Evolutionary conservation across 1,139 yeast species (phyloP).

Genomic region (Eremothecium gossypii): DNA sequence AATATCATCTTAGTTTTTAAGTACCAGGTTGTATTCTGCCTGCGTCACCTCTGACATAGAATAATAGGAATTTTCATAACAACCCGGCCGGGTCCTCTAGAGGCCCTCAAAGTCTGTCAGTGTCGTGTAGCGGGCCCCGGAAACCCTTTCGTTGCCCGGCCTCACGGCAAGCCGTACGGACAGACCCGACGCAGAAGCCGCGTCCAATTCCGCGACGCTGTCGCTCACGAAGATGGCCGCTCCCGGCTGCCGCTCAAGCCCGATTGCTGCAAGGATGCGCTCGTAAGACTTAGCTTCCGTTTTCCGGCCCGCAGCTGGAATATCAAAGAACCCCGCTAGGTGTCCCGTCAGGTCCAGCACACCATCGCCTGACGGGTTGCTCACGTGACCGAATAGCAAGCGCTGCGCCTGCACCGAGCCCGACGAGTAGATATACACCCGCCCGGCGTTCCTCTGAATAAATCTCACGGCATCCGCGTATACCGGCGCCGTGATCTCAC

Average conservation of each 20-base stretch:
- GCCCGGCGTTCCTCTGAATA: conserved; percentile 32
- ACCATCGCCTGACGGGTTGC: conserved; percentile 22
- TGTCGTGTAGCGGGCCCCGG: conserved; percentile 17
- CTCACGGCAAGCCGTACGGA: conserved; percentile 50
- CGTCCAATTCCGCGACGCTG: conserved; percentile 55
- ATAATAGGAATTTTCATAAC: no score
- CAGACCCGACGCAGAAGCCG: conserved; percentile 65
- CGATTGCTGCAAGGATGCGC: conserved; percentile 45
- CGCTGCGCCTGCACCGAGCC: conserved; percentile 86
- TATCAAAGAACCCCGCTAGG: conserved; percentile 70
- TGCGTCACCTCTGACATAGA: no score
- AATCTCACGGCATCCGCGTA: conserved; percentile 62
- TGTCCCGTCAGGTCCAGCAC: conserved; percentile 42
- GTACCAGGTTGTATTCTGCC: not conserved
- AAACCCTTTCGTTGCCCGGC: conserved; percentile 63
- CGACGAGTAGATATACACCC: conserved; percentile 75
- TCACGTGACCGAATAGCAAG: conserved; percentile 59
- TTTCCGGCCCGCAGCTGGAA: conserved; percentile 75
- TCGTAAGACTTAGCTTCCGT: conserved; percentile 47
- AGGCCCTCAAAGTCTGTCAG: conserved; percentile 8
- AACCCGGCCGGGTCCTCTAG: not conserved
- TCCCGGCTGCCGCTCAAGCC: conserved; percentile 18
- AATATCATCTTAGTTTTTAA: conserved; percentile 1
- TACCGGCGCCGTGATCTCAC: conserved; percentile 69
- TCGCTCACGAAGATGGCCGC: conserved; percentile 67